Conservation (phyloP, 2,329 filamentous ascomycete genomes). For the Dryadomyces sulphureus region DNA sequence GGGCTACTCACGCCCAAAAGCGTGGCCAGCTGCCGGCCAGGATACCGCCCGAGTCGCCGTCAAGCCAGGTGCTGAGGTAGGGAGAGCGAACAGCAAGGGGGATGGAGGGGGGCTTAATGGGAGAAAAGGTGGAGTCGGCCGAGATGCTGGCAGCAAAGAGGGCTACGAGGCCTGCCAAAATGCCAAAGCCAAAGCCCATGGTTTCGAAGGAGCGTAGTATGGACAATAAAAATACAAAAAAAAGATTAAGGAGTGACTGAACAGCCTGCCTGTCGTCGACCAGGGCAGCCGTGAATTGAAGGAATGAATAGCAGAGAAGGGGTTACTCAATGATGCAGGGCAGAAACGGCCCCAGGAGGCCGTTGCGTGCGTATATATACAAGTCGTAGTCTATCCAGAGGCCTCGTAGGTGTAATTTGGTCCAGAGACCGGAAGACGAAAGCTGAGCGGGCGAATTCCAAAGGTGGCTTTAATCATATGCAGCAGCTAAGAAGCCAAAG, state of each 20-base stretch:
- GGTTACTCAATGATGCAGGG: too few species aligned
- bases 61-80: constrained; percentile 58
- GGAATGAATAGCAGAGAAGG: too few species aligned
- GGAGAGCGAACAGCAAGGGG: constrained; percentile 62
- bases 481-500: neutral
- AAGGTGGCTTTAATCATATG: too few species aligned
- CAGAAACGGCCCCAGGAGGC: too few species aligned
- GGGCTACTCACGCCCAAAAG: constrained; percentile 50
- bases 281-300: too few species aligned
- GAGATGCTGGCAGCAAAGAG: neutral
- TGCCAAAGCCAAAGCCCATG: neutral
- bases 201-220: neutral
- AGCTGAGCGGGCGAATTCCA: too few species aligned
- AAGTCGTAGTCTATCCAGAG: too few species aligned
- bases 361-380: too few species aligned
- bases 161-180: neutral
- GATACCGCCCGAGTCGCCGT: constrained; percentile 47
- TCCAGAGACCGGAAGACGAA: too few species aligned
- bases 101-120: constrained; percentile 18
- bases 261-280: neutral
- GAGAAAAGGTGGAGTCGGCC: constrained; percentile 14
- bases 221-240: neutral
- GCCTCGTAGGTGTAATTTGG: too few species aligned
- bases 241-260: neutral
- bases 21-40: constrained; percentile 54